Evolutionary conservation across 176 grass and related monocot genomes (phyloP).

Genomic region (Oryza brachyantha): DNA sequence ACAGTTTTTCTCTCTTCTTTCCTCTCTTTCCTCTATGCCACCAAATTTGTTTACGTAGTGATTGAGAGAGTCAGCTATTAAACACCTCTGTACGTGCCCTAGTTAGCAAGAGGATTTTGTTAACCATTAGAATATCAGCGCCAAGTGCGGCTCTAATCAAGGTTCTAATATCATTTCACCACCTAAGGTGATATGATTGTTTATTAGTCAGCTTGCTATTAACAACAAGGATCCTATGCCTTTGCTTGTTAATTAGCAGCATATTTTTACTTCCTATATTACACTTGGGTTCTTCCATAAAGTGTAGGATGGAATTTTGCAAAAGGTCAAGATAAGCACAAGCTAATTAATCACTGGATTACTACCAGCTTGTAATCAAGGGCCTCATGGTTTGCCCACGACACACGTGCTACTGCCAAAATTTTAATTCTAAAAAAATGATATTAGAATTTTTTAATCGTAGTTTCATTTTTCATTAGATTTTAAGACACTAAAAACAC

Average conservation of each 20-base stretch:
- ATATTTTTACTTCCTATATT: not conserved
- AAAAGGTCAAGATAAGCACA: not conserved
- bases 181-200: not conserved
- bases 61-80: too few species aligned
- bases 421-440: too few species aligned
- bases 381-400: too few species aligned
- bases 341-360: not conserved
- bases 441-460: too few species aligned
- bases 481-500: too few species aligned
- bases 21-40: too few species aligned
- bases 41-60: too few species aligned
- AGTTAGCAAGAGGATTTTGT: constrained; percentile 5
- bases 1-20: too few species aligned
- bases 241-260: not conserved
- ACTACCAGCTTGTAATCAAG: too few species aligned
- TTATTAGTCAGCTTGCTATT: not conserved
- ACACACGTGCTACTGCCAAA: too few species aligned
- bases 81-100: too few species aligned
- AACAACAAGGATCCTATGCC: constrained; percentile 2
- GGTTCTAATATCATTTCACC: not conserved
- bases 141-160: constrained; percentile 15
- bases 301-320: not conserved
- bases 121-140: not conserved
- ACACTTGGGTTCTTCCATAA: not conserved
- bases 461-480: too few species aligned